A percentile compares a stretch with the other conserved stretches of the same genome.
These are phyloP conservation scores for Trichoderma sp. DNA, from an alignment of 2,329 filamentous ascomycete species.

Conservation along the genomic window DNA sequence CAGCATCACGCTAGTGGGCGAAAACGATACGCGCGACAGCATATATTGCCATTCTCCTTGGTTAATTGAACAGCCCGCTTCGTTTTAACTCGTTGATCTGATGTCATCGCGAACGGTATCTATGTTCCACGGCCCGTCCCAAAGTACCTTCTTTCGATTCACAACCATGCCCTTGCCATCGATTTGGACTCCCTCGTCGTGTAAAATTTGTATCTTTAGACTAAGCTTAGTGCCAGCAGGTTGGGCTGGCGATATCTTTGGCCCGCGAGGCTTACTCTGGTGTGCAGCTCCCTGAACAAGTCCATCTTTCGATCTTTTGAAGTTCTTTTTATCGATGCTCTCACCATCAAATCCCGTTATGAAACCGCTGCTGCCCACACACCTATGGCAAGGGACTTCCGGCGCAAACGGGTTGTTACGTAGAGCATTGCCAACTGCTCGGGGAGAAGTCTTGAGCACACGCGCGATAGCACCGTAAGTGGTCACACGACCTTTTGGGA, in stretches of 20 bases:
- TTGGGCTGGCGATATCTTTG: neutral
- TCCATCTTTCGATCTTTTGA: neutral
- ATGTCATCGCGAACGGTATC: neutral
- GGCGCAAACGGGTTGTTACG: neutral
- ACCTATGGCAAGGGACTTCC: neutral
- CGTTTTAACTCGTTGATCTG: neutral
- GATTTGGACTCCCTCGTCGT: neutral
- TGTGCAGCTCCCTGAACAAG: neutral
- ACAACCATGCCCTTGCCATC: neutral
- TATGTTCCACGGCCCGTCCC: neutral
- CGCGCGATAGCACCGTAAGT: neutral
- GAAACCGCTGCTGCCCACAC: neutral
- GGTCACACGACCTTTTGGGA: neutral
- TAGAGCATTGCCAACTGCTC: neutral
- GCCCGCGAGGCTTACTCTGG: constrained; percentile 1
- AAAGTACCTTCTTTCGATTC: neutral
- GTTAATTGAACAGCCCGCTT: neutral
- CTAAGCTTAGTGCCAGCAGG: neutral
- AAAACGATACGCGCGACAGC: neutral
- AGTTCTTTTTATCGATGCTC: neutral
- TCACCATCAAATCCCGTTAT: constrained; percentile 2
- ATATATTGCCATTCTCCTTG: neutral
- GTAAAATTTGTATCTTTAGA: neutral
- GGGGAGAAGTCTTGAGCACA: neutral
- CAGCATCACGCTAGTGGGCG: neutral